Conservation (phyloP, 306 rosid genomes). For the Amphicarpaea edgeworthii region DNA sequence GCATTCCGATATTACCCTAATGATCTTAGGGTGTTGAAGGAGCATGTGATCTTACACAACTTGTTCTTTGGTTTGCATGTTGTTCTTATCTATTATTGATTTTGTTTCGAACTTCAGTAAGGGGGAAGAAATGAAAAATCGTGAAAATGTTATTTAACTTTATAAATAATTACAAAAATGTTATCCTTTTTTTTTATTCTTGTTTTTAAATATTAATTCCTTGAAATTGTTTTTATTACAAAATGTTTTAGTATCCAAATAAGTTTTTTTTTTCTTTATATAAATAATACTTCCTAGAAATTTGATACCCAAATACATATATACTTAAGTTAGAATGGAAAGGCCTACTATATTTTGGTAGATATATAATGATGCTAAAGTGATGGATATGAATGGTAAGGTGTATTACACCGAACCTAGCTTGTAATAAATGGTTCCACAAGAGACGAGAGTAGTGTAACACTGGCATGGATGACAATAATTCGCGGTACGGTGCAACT, state of each 20-base stretch:
- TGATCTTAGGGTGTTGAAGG: background rate
- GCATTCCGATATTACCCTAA: background rate
- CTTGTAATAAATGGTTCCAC: constrained; percentile 36
- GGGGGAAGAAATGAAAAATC: background rate
- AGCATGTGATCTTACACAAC: constrained; percentile 1
- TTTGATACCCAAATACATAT: background rate
- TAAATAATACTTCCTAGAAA: background rate
- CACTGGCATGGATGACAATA: constrained; percentile 45
- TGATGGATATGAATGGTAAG: constrained; percentile 11
- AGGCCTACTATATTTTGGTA: background rate
- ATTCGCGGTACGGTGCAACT: constrained; percentile 48
- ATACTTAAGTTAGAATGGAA: background rate
- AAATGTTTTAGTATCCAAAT: no score
- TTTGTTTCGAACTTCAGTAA: background rate
- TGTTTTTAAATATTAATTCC: no score
- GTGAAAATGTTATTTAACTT: background rate
- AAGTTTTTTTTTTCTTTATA: background rate
- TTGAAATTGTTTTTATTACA: no score
- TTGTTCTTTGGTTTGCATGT: background rate
- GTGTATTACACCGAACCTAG: background rate
- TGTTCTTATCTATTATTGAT: background rate
- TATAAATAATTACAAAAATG: background rate
- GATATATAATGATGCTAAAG: constrained; percentile 5
- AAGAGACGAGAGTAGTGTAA: constrained; percentile 33
- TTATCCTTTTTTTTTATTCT: background rate